Evolutionary conservation across 441 rosid species (phyloP), one percentile per base, ranked within the genome.

Genomic region (Omphalea diandra): DNA sequence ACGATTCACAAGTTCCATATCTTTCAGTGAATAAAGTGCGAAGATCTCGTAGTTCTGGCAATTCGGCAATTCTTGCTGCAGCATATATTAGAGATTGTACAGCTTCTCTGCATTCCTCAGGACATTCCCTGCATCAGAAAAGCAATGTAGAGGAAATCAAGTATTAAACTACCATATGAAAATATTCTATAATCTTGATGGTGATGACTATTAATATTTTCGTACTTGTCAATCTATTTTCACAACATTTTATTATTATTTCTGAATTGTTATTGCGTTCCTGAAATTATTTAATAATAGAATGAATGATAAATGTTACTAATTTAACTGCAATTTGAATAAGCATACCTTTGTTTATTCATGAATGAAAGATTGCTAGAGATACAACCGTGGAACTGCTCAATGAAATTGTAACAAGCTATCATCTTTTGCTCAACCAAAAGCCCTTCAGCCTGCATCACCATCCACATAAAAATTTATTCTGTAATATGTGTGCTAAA

Each of bases 31-130:
- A 88, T 10, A 81, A 24, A 49, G 78, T 69, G 55, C 98, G 84
- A 72, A 94, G 91, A 24, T 90, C 82, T 7, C 95, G 88, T 9
- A 91, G 83, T 76, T 94, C 97, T 1, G 97, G 97, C 72, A 91
- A 81, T 76, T 90, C 91, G 22, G 93, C 78, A 76, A 91, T 82
- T 83, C 96, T 85, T 49, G 98, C 96, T 58, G 98, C 95, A 20
- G 96, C 94, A 53, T 85, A 83, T 33, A 82, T 74, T 54, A 91
- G 81, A 67, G 96, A 87, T n/a, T 89, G 79, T n/a, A 85, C 79
- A 68, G 97, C 90, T 78, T 87, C 94, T 70, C 68, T 74, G 81
- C 98, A 91, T 70, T 86, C 97, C 47, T 79, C 84, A 26, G 97
- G 98, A 66, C 98, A 94, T 63, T 84, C 88, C 50, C 97, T 94